Evolutionary conservation across 2,329 filamentous ascomycete genomes (phyloP).

Genomic region (Thielaviopsis populi): DNA sequence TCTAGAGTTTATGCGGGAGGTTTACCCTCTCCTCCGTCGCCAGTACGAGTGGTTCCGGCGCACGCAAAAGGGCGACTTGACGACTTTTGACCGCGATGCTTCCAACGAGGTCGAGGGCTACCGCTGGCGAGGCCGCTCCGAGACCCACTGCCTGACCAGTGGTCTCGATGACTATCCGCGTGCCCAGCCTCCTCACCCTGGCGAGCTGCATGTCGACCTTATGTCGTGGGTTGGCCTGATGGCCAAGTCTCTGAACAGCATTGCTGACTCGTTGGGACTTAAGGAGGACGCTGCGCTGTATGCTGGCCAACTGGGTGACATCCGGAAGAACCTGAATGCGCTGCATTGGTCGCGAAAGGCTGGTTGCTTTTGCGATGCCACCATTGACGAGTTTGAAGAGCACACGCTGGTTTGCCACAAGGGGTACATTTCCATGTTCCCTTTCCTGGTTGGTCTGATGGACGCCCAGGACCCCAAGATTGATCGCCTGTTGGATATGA

Average conservation of each 20-base stretch:
- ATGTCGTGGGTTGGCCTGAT: slow-evolving; percentile 98
- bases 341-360: slow-evolving; percentile 78
- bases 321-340: slow-evolving; percentile 74
- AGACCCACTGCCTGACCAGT: slow-evolving; percentile 76
- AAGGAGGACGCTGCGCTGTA: slow-evolving; percentile 63
- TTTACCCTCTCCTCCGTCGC: slow-evolving; percentile 76
- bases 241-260: slow-evolving; percentile 68
- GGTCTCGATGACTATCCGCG: slow-evolving; percentile 95
- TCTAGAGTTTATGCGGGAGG: slow-evolving; percentile 52
- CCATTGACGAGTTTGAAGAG: slow-evolving; percentile 90
- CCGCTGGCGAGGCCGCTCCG: slow-evolving; percentile 82
- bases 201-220: slow-evolving; percentile 87
- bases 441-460: slow-evolving; percentile 74
- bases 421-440: slow-evolving; percentile 87
- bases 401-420: slow-evolving; percentile 83
- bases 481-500: slow-evolving; percentile 58
- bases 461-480: slow-evolving; percentile 59
- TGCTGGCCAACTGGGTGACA: slow-evolving; percentile 55
- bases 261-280: slow-evolving; percentile 61
- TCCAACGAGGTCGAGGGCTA: slow-evolving; percentile 87
- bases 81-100: slow-evolving; percentile 76
- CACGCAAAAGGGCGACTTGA: slow-evolving; percentile 81
- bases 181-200: slow-evolving; percentile 82
- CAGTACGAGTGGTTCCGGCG: slow-evolving; percentile 93
- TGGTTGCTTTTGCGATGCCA: slow-evolving; percentile 84